Evolutionary conservation across 2,329 filamentous ascomycete species (phyloP), one percentile per base, ranked within the genome.

Genomic region (Fusarium duplospermum): DNA sequence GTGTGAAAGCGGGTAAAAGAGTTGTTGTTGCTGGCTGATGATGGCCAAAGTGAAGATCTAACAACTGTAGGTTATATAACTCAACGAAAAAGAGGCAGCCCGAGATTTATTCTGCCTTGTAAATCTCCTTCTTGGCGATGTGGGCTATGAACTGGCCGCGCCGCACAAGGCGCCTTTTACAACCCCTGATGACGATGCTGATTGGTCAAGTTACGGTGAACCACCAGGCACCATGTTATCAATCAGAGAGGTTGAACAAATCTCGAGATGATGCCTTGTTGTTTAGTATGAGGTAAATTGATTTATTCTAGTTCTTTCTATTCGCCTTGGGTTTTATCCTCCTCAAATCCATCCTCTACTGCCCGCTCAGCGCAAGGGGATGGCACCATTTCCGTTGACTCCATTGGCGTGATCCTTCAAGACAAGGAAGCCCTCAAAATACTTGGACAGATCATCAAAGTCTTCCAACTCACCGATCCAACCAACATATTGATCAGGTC

Each of bases 401-500:
- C 35, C 56, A 4, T 38, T 58, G 10, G 33, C 4, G 56, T 36
- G 33, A 38, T 58, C 56, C 56, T 27, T 58, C 16, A 58, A 5
- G 4, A 58, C 16, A 24, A 58, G 33, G 8, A 58, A 58, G 16
- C 56, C 56, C 35, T 58, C 56, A 10, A 58, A 58, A 13, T 58
- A 58, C 56, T 58, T 58, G 56, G 56, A 38, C 6, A 58, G 35
- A 20, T 69, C 22, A 6, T 68, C 64, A 45, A 68, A 73, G 35
- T 83, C 81, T 24, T 84, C 81, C 22, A 86, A 70, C 18, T 82
- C 79, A 1, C 82, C 82, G 2, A 86, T 73, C 76, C 82, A 83
- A 2, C 80, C 86, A 35, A 93, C 87, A 80, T 94, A 91, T 78
- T 92, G 90, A 83, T 94, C 93, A 3, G 92, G 93, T 58, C 93